Base-by-base conservation (phyloP, 441 rosid species). In the Theobroma grandiflorum region DNA sequence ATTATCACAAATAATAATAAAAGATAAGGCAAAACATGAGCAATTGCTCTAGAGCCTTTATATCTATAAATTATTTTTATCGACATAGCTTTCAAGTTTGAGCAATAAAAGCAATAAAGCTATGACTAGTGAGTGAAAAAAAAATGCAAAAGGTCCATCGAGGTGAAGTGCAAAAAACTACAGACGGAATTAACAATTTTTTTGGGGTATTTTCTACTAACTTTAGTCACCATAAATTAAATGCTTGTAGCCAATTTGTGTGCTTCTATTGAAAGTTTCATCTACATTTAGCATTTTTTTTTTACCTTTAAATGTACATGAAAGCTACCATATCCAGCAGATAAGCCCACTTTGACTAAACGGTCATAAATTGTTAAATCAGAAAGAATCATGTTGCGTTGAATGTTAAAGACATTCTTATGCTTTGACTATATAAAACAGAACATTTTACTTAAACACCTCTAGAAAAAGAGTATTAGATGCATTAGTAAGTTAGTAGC, bases 61-160 rank as follows among this genome's bases (percentile, higher is more conserved):
- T 31, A 66, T 31, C 71, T n/a, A 7, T 38, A 38, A 42, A 20
- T 26, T 26, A 26, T 10, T 10, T 35, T 0, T n/a, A 45, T 55
- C 37, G 57, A 45, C 74, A 26, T 4, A 69, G 57, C 55, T 35
- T 22, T 69, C 42, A 66, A 66, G 50, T n/a, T 18, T n/a, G 71
- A 66, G 10, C 33, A 66, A n/a, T 40, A 66, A n/a, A 8, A n/a
- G 50, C 65, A 26, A 38, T 31, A 11, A 61, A 61, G 38, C 65
- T 26, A 6, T 22, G 26, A 58, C 61, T 6, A 0, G 63, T 22
- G 6, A 58, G 35, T 20, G 6, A 18, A 52, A 53, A 53, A 53
- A 26, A 26, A 1, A 26, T 0, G 9, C 64, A 59, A 4, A 22
- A 59, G 14, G 64, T 26, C 35, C 0, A 58, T 20, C 22, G 69